A percentile compares a stretch with the other conserved stretches of the same genome.
Evolutionary conservation across 1,284 basidiomycete genomes (phyloP).

Genomic region (Malassezia japonica): DNA sequence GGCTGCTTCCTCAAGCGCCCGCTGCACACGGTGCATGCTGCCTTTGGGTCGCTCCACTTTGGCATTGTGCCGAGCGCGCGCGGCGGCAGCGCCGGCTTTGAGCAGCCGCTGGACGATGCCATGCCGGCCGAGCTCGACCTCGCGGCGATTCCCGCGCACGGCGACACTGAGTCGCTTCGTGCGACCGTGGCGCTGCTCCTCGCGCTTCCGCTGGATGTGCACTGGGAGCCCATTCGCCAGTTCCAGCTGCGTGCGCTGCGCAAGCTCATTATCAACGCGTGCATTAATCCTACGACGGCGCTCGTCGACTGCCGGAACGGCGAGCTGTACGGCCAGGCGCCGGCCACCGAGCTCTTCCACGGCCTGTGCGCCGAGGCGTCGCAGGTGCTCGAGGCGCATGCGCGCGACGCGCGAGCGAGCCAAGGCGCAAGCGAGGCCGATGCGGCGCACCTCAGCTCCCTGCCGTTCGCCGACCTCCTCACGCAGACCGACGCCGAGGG

Average conservation of each 20-base stretch:
- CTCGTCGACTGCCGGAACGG: slow-evolving; percentile 73
- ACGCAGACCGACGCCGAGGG: slow-evolving; percentile 19
- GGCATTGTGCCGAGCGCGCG: slow-evolving; percentile 63
- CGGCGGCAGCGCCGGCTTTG: slow-evolving; percentile 13
- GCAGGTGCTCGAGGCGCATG: slow-evolving; percentile 32
- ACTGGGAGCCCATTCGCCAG: slow-evolving; percentile 62
- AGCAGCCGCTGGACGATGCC: slow-evolving; percentile 5
- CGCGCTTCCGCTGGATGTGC: slow-evolving; percentile 35
- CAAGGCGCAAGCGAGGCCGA: slow-evolving; percentile 1
- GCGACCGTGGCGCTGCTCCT: slow-evolving; percentile 32
- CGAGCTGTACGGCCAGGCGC: slow-evolving; percentile 50
- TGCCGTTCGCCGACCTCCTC: slow-evolving; percentile 17
- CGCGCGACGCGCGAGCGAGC: slow-evolving; percentile 22
- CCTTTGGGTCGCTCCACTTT: slow-evolving; percentile 64
- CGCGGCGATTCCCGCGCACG: slow-evolving; percentile 25
- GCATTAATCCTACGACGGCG: slow-evolving; percentile 80
- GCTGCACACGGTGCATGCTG: slow-evolving; percentile 64
- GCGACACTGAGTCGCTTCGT: slow-evolving; percentile 23
- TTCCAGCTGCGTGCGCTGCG: slow-evolving; percentile 65
- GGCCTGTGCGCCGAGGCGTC: slow-evolving; percentile 31
- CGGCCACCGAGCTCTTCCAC: slow-evolving; percentile 34
- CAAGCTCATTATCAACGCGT: slow-evolving; percentile 74
- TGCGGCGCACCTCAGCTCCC: slow-evolving; percentile 6
- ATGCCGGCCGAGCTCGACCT: slow-evolving; percentile 19
- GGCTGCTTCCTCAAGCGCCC: slow-evolving; percentile 55